phyloP scores from a whole-genome alignment of 208 protist genomes.

The Vickermania ingenoplastis region DNA sequence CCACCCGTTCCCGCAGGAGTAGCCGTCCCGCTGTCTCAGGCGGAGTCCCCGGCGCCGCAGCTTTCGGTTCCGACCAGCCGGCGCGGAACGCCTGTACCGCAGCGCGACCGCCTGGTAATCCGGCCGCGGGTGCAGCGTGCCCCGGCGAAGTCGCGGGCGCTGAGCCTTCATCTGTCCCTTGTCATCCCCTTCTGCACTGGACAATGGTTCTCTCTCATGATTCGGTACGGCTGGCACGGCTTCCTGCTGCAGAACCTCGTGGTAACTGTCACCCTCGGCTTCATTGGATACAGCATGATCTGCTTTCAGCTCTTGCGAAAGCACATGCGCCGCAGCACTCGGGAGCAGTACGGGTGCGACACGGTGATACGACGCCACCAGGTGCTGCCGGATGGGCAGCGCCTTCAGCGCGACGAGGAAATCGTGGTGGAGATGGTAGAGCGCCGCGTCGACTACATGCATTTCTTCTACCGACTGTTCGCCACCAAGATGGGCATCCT shows the following conservation, averaged over 20 bases:
- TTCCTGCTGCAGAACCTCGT: constrained; percentile 69
- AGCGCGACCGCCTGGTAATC: background rate
- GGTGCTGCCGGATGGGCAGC: constrained; percentile 4
- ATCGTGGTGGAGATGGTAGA: constrained; percentile 61
- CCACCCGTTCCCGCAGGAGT: background rate
- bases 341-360: constrained; percentile 1
- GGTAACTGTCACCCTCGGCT: constrained; percentile 56
- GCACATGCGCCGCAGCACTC: constrained; percentile 29
- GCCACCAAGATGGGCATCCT: constrained; percentile 77
- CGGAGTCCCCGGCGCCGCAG: no score
- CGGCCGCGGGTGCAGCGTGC: background rate
- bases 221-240: constrained; percentile 65
- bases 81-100: constrained; percentile 5
- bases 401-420: constrained; percentile 13
- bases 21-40: no score
- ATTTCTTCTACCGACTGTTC: constrained; percentile 51
- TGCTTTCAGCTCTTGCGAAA: constrained; percentile 56
- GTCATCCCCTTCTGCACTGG: constrained; percentile 78
- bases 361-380: constrained; percentile 13
- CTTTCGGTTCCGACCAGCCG: no score
- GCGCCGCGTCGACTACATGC: background rate
- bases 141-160: background rate
- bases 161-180: constrained; percentile 37
- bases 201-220: constrained; percentile 78
- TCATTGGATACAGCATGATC: constrained; percentile 76